Evolutionary conservation across 2,329 filamentous ascomycete species (phyloP), one percentile per base, ranked within the genome.

Genomic region (Claviceps sp.): DNA sequence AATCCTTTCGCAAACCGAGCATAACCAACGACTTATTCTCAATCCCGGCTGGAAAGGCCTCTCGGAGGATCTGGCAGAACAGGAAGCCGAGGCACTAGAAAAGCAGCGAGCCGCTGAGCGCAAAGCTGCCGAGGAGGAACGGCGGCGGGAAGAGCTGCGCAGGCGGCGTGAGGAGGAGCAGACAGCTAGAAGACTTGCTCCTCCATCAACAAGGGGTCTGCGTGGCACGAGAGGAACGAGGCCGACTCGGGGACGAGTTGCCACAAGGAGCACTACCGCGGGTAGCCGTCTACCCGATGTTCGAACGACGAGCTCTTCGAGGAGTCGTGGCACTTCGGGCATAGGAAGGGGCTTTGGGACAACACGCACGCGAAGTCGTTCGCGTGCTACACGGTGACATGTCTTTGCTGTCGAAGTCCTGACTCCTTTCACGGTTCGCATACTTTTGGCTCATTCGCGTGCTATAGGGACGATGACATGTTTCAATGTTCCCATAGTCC

Each of bases 1-100:
- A 50, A 96, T 98, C 58, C 79, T 98, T 13, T 93, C 89, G 6
- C 93, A 98, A 68, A 96, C 93, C 4, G 93, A 98, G 69, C 93
- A 98, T 69, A 97, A 95, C 64, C 90, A 97, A 67, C 83, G 93
- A 24, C 74, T 98, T 49, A 84, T 98, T 45, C 76, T 97, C 46
- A 86, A 95, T 62, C 87, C 89, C 2, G 75, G 81, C 54, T 98
- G 91, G 89, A 85, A 91, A 63, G 93, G 93, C 52, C 87, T 90
- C 30, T 87, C 81, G 4, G 82, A 90, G 62, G 93, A 98, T 68
- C 69, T 95, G 41, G 76, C 81, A n/a, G 89, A 95, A 55, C 79
- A 89, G 52, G 91, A 97, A 67, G 84, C 82, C 51, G 91, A 97
- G 64, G 82, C 82, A 3, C 65, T 82, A 13, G 72, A 83, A 55